A percentile compares a stretch with the other conserved stretches of the same genome.
Conservation (phyloP, 2,329 filamentous ascomycete species). For the Sphaerulina populicola region DNA sequence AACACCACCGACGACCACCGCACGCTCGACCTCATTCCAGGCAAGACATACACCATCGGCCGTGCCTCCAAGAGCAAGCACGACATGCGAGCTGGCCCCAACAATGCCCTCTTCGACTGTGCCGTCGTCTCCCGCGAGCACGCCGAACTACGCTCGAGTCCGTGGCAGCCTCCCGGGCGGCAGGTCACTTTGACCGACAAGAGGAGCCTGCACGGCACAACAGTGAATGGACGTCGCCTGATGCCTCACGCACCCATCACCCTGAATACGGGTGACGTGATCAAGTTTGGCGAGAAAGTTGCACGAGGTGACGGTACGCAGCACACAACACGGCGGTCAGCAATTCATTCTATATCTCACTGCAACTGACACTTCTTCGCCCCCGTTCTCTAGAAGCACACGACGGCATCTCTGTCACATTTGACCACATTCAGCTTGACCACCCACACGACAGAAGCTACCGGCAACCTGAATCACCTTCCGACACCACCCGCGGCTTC, state of each 20-base stretch:
- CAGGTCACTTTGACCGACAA: slow-evolving; percentile 29
- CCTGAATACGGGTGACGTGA: slow-evolving; percentile 25
- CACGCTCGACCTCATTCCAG: slow-evolving; percentile 15
- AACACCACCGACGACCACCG: slow-evolving; percentile 17
- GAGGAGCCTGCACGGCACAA: slow-evolving; percentile 31
- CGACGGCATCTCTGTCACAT: slow-evolving; percentile 25
- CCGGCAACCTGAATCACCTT: slow-evolving; percentile 1
- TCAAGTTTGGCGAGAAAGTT: slow-evolving; percentile 30
- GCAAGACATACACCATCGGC: slow-evolving; percentile 33
- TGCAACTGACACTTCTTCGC: background rate
- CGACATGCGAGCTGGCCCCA: slow-evolving; percentile 20
- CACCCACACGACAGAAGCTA: slow-evolving; percentile 2
- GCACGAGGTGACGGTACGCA: slow-evolving; percentile 23
- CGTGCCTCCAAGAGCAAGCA: slow-evolving; percentile 39
- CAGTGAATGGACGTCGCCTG: slow-evolving; percentile 29
- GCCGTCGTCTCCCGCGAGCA: slow-evolving; percentile 33
- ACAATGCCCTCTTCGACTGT: slow-evolving; percentile 34
- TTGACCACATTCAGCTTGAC: slow-evolving; percentile 12
- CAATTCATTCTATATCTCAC: background rate
- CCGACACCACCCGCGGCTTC: slow-evolving; percentile 16
- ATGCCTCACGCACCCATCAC: slow-evolving; percentile 11
- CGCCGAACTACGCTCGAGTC: slow-evolving; percentile 24
- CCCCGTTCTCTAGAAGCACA: slow-evolving; percentile 20
- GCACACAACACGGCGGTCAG: background rate
- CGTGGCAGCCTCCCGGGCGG: slow-evolving; percentile 9